Evolutionary conservation across 1,139 yeast species (phyloP), one percentile per base, ranked within the genome.

Genomic region (Eremothecium gossypii): DNA sequence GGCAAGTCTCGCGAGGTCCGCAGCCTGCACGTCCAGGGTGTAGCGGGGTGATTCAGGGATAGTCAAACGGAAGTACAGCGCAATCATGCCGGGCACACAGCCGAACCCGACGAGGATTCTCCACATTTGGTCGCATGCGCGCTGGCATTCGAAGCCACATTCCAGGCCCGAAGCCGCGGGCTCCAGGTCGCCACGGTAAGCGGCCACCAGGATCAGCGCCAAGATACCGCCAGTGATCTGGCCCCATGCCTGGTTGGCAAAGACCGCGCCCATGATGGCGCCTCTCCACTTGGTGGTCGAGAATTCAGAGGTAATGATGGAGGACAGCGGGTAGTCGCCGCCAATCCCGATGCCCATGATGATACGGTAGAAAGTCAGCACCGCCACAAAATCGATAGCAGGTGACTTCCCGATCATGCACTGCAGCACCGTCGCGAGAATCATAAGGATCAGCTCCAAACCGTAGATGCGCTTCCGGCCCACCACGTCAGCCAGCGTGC

Each of bases 261-360:
- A 84, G 44, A 84, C 95, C 34, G 95, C 93, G 58, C 84, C 85
- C 95, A 84, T 84, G 55, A 84, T 83, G 50, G 95, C 94, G 71
- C 95, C 95, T 79, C 95, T 83, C 93, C 94, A 84, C 65, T 82
- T 84, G 54, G 94, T 84, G 45, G 94, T 83, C 30, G 95, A 76
- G 58, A 84, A 84, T 69, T 84, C 95, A 41, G 95, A 80, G 8
- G 94, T 81, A 54, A 84, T 84, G 64, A 84, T 82, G 34, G 97
- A 91, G 35, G 97, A 87, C 67, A 91, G 77, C 56, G 98, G 98
- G 68, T 91, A 91, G 69, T 91, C 98, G 74, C 97, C 98, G 71
- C 98, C 98, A 58, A 91, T 93, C 79, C 98, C 98, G 57, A 91
- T 79, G 71, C 95, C 95, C 85, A 80, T 80, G 48, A 83, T 60